A percentile compares a stretch with the other conserved stretches of the same genome.
These are phyloP conservation scores for Allium fistulosum DNA, from an alignment of 106 monocot species.

Conservation along the genomic window DNA sequence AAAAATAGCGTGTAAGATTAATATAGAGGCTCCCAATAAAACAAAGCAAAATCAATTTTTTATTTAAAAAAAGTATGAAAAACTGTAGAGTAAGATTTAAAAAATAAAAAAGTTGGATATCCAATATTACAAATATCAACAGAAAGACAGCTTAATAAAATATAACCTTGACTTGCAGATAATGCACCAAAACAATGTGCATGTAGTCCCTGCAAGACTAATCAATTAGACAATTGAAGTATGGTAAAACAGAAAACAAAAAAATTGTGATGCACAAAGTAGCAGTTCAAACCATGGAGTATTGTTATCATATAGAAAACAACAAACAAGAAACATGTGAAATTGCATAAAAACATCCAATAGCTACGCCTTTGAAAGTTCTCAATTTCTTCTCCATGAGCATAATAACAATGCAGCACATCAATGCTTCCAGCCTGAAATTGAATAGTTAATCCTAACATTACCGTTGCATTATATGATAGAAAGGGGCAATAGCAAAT, in stretches of 20 bases:
- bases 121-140: not conserved
- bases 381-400: too few species aligned
- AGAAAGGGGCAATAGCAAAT: too few species aligned
- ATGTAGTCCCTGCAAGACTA: slow-evolving; percentile 72
- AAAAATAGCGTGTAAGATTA: too few species aligned
- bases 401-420: too few species aligned
- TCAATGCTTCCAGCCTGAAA: too few species aligned
- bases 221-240: not conserved
- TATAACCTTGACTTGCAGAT: slow-evolving; percentile 88
- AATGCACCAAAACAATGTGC: slow-evolving; percentile 98
- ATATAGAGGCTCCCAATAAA: too few species aligned
- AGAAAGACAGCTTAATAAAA: slow-evolving; percentile 1
- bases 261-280: too few species aligned
- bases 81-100: not conserved
- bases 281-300: too few species aligned
- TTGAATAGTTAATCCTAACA: too few species aligned
- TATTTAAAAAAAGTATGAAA: not conserved
- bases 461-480: too few species aligned
- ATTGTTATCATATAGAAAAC: too few species aligned
- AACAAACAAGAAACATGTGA: not conserved
- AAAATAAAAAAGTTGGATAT: not conserved
- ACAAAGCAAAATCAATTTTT: not conserved
- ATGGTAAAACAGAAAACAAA: not conserved
- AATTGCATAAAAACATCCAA: slow-evolving; percentile 47
- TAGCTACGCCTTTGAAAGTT: slow-evolving; percentile 84